These are phyloP conservation scores for Mycosphaerella sp. DNA, from an alignment of 2,329 filamentous ascomycete species.

Conservation along the genomic window DNA sequence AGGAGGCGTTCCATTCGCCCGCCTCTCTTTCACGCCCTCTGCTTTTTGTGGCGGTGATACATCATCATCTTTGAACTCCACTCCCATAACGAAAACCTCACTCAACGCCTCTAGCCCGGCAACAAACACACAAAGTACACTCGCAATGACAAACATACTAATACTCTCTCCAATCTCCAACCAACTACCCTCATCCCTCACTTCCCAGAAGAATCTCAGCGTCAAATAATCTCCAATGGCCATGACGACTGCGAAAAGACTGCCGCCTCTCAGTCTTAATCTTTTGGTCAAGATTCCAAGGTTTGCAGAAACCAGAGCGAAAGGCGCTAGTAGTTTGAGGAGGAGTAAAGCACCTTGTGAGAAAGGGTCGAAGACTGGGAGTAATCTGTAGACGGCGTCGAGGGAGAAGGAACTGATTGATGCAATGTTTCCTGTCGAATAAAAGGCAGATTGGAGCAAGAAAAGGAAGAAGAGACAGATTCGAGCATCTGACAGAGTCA, in stretches of 20 bases:
- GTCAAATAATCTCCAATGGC: conserved; percentile 86
- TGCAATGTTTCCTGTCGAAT: conserved; percentile 92
- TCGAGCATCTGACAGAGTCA: conserved; percentile 76
- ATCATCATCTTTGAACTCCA: conserved; percentile 53
- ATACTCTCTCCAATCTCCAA: conserved; percentile 96
- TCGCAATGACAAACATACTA: conserved; percentile 90
- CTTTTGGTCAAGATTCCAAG: conserved; percentile 86
- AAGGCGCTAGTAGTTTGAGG: conserved; percentile 87
- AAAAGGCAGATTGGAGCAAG: conserved; percentile 90
- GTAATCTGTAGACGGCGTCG: conserved; percentile 77
- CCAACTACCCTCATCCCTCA: conserved; percentile 94
- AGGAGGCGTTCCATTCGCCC: not conserved
- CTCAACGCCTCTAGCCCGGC: conserved; percentile 80
- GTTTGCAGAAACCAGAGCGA: conserved; percentile 85
- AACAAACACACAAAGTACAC: conserved; percentile 82
- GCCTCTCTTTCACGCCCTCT: not conserved
- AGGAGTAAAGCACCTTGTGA: conserved; percentile 81
- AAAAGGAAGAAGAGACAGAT: conserved; percentile 93
- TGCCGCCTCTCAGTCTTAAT: conserved; percentile 76
- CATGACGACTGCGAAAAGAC: conserved; percentile 92
- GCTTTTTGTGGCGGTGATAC: not conserved
- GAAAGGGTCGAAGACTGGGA: conserved; percentile 92
- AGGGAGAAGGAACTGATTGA: conserved; percentile 90
- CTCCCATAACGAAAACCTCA: conserved; percentile 71
- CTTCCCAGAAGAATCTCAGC: conserved; percentile 95